phyloP scores from a whole-genome alignment of 768 basidiomycete species.

The Serendipita indica region DNA sequence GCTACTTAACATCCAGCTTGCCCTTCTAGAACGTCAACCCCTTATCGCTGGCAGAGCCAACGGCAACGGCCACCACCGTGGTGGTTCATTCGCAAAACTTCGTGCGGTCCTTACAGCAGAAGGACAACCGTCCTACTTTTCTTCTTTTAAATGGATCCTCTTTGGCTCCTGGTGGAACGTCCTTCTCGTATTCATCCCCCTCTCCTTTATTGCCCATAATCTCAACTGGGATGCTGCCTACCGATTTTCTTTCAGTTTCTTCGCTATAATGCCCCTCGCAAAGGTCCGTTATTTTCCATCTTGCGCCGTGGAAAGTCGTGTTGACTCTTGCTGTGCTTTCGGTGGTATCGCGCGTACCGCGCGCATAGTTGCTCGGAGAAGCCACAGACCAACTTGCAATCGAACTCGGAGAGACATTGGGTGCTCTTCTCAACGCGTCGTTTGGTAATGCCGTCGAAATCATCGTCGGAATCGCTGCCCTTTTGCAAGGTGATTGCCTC shows the following conservation, averaged over 20 bases:
- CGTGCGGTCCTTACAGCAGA: background rate
- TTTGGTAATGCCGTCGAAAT: conserved; percentile 42
- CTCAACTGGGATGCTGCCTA: conserved; percentile 59
- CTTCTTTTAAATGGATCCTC: conserved; percentile 23
- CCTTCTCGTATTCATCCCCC: conserved; percentile 65
- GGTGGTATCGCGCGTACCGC: background rate
- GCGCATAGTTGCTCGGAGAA: conserved; percentile 55
- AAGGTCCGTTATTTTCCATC: conserved; percentile 35
- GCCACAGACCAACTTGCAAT: conserved; percentile 70
- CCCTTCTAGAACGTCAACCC: background rate
- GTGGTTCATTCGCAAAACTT: conserved; percentile 2
- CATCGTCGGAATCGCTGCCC: conserved; percentile 75
- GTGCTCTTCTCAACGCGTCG: conserved; percentile 69
- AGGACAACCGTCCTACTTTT: conserved; percentile 9
- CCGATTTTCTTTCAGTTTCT: conserved; percentile 61
- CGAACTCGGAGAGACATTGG: conserved; percentile 69
- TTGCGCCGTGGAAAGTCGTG: background rate
- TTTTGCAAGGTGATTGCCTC: conserved; percentile 45
- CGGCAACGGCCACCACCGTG: background rate
- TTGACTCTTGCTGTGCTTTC: conserved; percentile 2
- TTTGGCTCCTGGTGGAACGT: conserved; percentile 46
- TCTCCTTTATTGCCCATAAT: conserved; percentile 49
- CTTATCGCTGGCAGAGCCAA: background rate
- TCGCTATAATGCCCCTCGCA: conserved; percentile 78
- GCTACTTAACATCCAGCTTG: too few relatives aligned